A percentile compares a stretch with the other conserved stretches of the same genome.
phyloP scores from a whole-genome alignment of 768 basidiomycete genomes.

The Pulveroboletus sp. region DNA sequence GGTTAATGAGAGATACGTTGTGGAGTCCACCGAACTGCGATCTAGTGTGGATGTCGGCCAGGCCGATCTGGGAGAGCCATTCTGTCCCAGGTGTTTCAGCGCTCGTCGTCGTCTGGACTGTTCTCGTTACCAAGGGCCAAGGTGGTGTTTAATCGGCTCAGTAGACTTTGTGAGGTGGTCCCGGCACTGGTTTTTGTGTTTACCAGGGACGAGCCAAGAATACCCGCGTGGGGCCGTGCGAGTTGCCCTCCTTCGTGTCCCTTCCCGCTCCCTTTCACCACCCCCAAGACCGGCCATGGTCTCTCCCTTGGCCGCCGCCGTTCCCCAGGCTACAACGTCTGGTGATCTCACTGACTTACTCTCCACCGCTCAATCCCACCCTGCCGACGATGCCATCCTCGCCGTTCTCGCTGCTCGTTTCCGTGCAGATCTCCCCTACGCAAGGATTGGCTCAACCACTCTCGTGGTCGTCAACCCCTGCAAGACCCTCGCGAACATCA shows the following conservation, averaged over 20 bases:
- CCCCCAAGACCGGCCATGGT: conserved; percentile 34
- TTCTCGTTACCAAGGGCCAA: background rate
- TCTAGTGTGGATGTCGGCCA: background rate
- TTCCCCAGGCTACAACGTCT: conserved; percentile 37
- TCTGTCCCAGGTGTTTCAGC: background rate
- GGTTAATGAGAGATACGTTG: background rate
- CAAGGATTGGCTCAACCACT: conserved; percentile 44
- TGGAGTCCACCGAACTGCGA: background rate
- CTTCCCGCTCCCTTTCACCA: conserved; percentile 4
- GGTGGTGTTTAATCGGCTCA: background rate
- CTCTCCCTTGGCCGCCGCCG: conserved; percentile 28
- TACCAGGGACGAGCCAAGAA: background rate
- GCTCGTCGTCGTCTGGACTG: background rate
- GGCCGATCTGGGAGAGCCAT: too few relatives aligned
- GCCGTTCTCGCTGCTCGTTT: conserved; percentile 52
- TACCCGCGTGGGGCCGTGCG: conserved; percentile 1
- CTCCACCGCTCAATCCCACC: conserved; percentile 40
- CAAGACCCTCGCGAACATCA: conserved; percentile 50
- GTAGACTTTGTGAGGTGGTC: too few relatives aligned
- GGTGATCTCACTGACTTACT: conserved; percentile 49
- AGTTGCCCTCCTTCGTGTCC: background rate
- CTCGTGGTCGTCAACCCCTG: conserved; percentile 59
- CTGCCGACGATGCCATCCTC: conserved; percentile 54
- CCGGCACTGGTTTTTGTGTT: too few relatives aligned
- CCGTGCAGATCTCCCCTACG: conserved; percentile 52